A percentile compares a stretch with the other conserved stretches of the same genome.
phyloP scores from a whole-genome alignment of 2,329 filamentous ascomycete genomes.

The Teratosphaeria epicoccoides region DNA sequence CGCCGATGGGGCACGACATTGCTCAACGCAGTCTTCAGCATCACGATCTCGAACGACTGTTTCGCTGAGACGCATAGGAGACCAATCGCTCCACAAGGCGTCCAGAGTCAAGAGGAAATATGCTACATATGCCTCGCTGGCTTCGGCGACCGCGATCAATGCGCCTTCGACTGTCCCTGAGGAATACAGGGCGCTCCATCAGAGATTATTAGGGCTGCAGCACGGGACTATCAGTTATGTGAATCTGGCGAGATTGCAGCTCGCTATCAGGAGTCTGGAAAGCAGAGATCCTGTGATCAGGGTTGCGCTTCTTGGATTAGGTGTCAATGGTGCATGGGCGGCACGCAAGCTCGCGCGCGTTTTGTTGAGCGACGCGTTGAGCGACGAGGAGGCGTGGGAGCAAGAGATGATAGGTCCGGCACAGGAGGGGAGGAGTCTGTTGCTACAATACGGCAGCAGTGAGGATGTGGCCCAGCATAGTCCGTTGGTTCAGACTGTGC shows the following conservation, averaged over 20 bases:
- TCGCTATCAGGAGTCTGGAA: conserved; percentile 57
- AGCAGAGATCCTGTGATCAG: conserved; percentile 43
- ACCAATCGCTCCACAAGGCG: background rate
- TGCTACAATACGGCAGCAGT: conserved; percentile 43
- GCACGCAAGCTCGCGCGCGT: conserved; percentile 58
- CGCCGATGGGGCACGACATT: background rate
- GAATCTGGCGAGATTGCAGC: conserved; percentile 59
- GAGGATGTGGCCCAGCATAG: conserved; percentile 37
- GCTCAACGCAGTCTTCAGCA: background rate
- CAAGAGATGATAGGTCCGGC: conserved; percentile 26
- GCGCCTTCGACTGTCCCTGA: conserved; percentile 42
- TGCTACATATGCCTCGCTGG: conserved; percentile 29
- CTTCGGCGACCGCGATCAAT: conserved; percentile 45
- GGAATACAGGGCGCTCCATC: conserved; percentile 47
- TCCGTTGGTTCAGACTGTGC: conserved; percentile 49
- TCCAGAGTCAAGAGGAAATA: conserved; percentile 1
- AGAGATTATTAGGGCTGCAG: conserved; percentile 50
- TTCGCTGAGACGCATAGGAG: background rate
- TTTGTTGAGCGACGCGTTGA: conserved; percentile 38
- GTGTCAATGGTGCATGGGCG: conserved; percentile 30
- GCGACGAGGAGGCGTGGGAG: conserved; percentile 35
- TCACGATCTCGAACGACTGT: background rate
- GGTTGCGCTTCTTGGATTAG: conserved; percentile 40
- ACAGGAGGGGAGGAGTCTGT: conserved; percentile 28
- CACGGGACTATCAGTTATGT: conserved; percentile 51